Percentiles rank a stretch among this genome's conserved stretches.
These are phyloP conservation scores for Exophiala sp. DNA, from an alignment of 2,329 filamentous ascomycete genomes.

Conservation along the genomic window DNA sequence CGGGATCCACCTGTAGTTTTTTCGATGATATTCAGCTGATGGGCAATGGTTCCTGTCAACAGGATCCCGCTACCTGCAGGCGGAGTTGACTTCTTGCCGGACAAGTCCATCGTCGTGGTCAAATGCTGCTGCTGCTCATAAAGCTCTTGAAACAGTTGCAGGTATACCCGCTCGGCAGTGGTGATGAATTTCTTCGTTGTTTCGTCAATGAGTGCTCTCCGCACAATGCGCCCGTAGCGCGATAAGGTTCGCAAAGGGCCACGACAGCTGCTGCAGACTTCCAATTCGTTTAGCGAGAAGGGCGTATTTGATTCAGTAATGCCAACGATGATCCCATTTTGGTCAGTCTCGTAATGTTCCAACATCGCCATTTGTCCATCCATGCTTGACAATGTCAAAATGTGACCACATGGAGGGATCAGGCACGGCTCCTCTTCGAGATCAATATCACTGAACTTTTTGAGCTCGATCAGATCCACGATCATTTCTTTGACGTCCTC, in stretches of 20 bases:
- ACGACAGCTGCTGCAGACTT: constrained; percentile 58
- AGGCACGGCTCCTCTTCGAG: constrained; percentile 60
- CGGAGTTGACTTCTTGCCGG: not conserved
- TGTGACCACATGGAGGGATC: constrained; percentile 61
- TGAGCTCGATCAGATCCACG: constrained; percentile 57
- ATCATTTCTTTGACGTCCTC: constrained; percentile 42
- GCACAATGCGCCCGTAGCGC: constrained; percentile 61
- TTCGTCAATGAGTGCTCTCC: constrained; percentile 59
- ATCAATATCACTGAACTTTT: constrained; percentile 56
- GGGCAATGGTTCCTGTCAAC: constrained; percentile 15
- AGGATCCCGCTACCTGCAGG: constrained; percentile 11
- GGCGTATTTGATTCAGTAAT: constrained; percentile 38
- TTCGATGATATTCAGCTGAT: constrained; percentile 30
- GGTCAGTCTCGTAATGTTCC: constrained; percentile 27
- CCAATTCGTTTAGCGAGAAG: constrained; percentile 51
- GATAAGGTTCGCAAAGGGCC: constrained; percentile 55
- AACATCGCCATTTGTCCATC: constrained; percentile 58
- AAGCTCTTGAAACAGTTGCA: constrained; percentile 38
- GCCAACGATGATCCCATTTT: constrained; percentile 26
- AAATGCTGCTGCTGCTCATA: constrained; percentile 12
- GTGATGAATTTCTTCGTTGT: constrained; percentile 63
- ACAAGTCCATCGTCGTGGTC: not conserved
- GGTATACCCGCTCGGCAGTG: constrained; percentile 46
- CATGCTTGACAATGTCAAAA: constrained; percentile 58
- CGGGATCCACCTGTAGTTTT: constrained; percentile 20